phyloP scores from a whole-genome alignment of 2,329 filamentous ascomycete genomes.

The Sporothrix mexicana region DNA sequence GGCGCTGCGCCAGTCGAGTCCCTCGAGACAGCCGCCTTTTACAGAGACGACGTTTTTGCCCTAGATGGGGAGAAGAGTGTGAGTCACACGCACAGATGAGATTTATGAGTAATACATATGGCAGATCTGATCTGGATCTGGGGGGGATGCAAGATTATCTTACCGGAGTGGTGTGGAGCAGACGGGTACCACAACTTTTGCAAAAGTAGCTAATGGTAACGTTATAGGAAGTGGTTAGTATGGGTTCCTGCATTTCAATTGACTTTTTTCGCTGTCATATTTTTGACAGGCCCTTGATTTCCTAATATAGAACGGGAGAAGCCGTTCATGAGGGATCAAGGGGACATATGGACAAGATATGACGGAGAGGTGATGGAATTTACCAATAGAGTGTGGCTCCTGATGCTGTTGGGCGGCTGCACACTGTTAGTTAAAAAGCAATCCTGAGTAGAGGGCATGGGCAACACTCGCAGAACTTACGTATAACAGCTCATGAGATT shows the following conservation, averaged over 20 bases:
- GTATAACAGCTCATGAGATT: constrained; percentile 60
- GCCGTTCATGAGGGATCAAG: neutral
- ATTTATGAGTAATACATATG: neutral
- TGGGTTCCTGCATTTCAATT: neutral
- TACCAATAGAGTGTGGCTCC: constrained; percentile 66
- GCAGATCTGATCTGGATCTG: neutral
- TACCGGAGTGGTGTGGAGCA: constrained; percentile 64
- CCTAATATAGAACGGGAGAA: neutral
- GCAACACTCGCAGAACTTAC: constrained; percentile 47
- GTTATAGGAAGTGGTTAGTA: constrained; percentile 14
- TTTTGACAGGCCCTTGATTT: neutral
- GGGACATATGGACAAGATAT: neutral
- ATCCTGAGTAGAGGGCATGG: too few relatives aligned
- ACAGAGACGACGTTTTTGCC: constrained; percentile 66
- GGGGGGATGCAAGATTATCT: constrained; percentile 21
- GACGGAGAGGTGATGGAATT: constrained; percentile 36
- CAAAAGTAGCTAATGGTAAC: constrained; percentile 64
- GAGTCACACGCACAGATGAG: neutral
- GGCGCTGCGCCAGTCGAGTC: constrained; percentile 64
- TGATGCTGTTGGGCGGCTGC: constrained; percentile 61
- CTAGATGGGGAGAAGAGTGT: constrained; percentile 42
- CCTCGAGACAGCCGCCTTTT: constrained; percentile 70
- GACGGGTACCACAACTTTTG: constrained; percentile 66
- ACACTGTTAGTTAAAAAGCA: neutral
- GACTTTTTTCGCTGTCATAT: too few relatives aligned